phyloP scores from a whole-genome alignment of 257 asterid species.

The Lavandula angustifolia region DNA sequence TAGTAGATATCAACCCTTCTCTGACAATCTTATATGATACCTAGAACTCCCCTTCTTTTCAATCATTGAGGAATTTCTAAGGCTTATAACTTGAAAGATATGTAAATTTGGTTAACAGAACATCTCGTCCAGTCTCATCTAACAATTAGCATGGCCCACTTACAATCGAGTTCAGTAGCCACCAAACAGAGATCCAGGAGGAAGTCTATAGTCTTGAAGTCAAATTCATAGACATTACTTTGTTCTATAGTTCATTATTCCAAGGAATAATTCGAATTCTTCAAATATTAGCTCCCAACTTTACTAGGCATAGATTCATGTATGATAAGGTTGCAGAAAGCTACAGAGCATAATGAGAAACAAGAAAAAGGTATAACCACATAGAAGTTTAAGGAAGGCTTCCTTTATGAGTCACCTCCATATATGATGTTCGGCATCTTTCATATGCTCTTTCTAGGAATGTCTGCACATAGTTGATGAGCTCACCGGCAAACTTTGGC shows the following conservation, averaged over 20 bases:
- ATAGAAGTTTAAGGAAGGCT: constrained; percentile 22
- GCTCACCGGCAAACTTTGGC: constrained; percentile 94
- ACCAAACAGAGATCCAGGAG: constrained; percentile 21
- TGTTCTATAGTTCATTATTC: constrained; percentile 19
- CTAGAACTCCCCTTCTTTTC: constrained; percentile 13
- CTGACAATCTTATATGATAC: constrained; percentile 11
- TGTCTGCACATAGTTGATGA: constrained; percentile 84
- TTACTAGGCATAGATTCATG: constrained; percentile 19
- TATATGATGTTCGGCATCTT: constrained; percentile 97
- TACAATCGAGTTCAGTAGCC: constrained; percentile 16
- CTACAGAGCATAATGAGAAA: constrained; percentile 25
- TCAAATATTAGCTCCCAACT: constrained; percentile 18
- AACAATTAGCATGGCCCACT: constrained; percentile 13
- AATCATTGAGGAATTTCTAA: constrained; percentile 11
- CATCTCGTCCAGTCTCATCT: constrained; percentile 19
- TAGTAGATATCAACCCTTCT: constrained; percentile 20
- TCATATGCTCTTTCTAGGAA: constrained; percentile 97
- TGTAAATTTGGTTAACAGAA: constrained; percentile 7
- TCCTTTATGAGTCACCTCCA: constrained; percentile 61
- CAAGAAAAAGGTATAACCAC: constrained; percentile 13
- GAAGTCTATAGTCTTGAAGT: constrained; percentile 18
- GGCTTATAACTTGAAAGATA: constrained; percentile 7
- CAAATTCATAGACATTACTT: constrained; percentile 3
- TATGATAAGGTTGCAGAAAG: constrained; percentile 23
- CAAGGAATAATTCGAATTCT: constrained; percentile 19